Evolutionary conservation across 495 filamentous ascomycete genomes (phyloP), one percentile per base, ranked within the genome.

Genomic region (Amniculicola lignicola): DNA sequence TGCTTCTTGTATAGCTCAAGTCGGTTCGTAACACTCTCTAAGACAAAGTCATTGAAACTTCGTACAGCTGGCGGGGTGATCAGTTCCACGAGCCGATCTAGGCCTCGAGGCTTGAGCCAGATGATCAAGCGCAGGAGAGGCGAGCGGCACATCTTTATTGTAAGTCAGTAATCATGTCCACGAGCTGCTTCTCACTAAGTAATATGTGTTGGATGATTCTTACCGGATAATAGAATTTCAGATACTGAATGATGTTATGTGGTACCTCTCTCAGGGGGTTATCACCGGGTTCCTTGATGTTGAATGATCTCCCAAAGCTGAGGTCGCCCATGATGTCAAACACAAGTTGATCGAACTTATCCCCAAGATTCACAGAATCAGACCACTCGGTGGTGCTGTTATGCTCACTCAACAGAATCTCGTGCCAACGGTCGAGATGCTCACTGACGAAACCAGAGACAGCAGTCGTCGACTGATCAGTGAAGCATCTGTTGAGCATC

Each of bases 361-460:
- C 10, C 18, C 38, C 22, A 5, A 52, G 11, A 19, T 59, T 29
- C 9, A 28, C 4, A 11, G 47, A 29, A 14, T 25, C 10, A 25
- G 55, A 51, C 55, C 46, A 59, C 2, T 54, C 53, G 7, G 19
- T 49, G 4, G 10, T n/a, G 25, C 31, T 18, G 23, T 37, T 41
- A 19, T 14, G 10, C 3, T 27, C 38, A 31, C 15, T 24, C 7
- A 57, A 21, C 11, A 67, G 25, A 2, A 69, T 16, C 33, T 70
- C 45, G 44, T 48, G 44, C 65, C 67, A 70, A 1, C 69, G 67
- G 43, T 69, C 63, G 2, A 70, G 52, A 55, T 72, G 59, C n/a
- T 33, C 1, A 16, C 3, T 15, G 0, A 57, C 24, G 10, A 57
- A 43, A 0, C 14, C 4, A 10, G 18, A 51, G 4, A 57, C 51